Evolutionary conservation across 768 basidiomycete species (phyloP), one percentile per base, ranked within the genome.

Genomic region (Daedaleopsis nitida): DNA sequence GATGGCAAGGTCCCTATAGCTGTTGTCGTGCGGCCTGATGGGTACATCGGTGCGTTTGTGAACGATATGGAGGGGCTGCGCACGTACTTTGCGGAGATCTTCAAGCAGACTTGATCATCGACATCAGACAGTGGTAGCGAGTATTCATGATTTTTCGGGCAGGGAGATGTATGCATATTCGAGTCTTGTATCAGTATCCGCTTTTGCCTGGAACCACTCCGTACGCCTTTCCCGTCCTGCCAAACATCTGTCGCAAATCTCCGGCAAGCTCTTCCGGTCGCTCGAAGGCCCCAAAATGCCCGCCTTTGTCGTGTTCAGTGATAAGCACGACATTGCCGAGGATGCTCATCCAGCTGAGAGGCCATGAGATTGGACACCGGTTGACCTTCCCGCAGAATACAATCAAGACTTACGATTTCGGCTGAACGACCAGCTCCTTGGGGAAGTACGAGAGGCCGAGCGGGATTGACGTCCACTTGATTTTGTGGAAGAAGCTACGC

Each of bases 401-500:
- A 19, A 14, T 45, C 17, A 5, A 32, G 27, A 68, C 69, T 38
- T 48, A 70, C 70, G 49, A 34, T 24, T 57, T 61, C 23, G 71
- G 71, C 0, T 62, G 37, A 39, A 51, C 32, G 5, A 56, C 7
- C 16, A 70, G 5, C 21, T 76, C 75, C 10, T 66, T 61, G 1
- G 73, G 73, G 57, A 76, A 75, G 53, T 64, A 66, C 10, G 74
- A 74, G 11, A 71, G n/a, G 8, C 75, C 75, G 23, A 73, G 14
- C 2, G 72, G 73, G 1, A 75, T 64, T 8, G 62, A 38, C 32
- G 53, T 63, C 48, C 59, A 62, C 19, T 45, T 38, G 2, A 27
- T 32, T 14, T 27, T 37, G 11, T 39, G 16, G 23, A 54, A 50
- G 32, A 19, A n/a, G 23, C 37, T 19, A 14, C 50, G 19, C 3